Evolutionary conservation across 257 asterid species (phyloP).

Genomic region (Voacanga thouarsii): DNA sequence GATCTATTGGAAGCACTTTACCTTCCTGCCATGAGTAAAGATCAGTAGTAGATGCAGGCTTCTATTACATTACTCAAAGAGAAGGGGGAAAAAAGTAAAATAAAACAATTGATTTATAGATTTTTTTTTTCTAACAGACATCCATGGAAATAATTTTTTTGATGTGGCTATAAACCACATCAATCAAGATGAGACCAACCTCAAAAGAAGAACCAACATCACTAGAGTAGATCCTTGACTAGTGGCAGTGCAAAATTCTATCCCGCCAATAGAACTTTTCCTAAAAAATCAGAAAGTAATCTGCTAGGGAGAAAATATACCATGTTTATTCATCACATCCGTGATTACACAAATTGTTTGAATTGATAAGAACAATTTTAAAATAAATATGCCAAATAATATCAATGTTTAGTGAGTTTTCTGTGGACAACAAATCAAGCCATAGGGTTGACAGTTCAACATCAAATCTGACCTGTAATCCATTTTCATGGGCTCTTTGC

Average conservation of each 20-base stretch:
- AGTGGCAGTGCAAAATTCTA: constrained; percentile 83
- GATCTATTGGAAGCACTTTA: not conserved
- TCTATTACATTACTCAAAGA: not conserved
- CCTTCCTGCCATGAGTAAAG: not conserved
- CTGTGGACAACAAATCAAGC: not conserved
- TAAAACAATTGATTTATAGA: not conserved
- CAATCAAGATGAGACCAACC: constrained; percentile 31
- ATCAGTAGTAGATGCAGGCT: not conserved
- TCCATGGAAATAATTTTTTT: not conserved
- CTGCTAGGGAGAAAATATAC: constrained; percentile 19
- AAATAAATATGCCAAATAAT: not conserved
- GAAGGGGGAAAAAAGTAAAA: not conserved
- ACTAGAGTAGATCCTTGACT: constrained; percentile 83
- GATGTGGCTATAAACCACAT: not conserved
- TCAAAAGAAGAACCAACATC: constrained; percentile 72
- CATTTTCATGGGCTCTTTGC: constrained; percentile 96
- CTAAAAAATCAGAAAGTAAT: constrained; percentile 39
- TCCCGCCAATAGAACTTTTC: constrained; percentile 88
- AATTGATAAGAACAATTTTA: not conserved
- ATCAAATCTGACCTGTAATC: constrained; percentile 61
- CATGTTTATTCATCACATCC: too few relatives aligned
- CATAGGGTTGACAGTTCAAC: constrained; percentile 9
- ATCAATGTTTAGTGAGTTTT: not conserved
- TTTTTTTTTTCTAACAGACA: not conserved
- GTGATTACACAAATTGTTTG: not conserved